Percentiles rank a stretch among this genome's conserved stretches.
These are phyloP conservation scores for Lachnellula willkommii DNA, from an alignment of 2,329 filamentous ascomycete genomes.

Conservation along the genomic window DNA sequence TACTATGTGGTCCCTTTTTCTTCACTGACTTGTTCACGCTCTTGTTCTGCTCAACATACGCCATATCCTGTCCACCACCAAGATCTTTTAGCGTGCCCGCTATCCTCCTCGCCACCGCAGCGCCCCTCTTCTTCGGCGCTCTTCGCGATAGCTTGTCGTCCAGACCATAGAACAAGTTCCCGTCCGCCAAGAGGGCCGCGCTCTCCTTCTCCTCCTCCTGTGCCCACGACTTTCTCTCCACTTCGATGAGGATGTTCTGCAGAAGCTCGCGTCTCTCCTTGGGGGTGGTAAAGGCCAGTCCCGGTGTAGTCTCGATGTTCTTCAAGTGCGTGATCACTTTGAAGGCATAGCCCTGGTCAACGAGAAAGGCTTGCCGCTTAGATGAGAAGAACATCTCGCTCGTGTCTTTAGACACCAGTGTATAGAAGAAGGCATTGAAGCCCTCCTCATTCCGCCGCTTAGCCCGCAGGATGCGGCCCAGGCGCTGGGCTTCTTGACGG, in stretches of 20 bases:
- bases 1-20: slow-evolving; percentile 51
- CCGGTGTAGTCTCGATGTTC: slow-evolving; percentile 78
- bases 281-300: slow-evolving; percentile 73
- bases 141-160: slow-evolving; percentile 38
- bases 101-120: slow-evolving; percentile 61
- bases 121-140: slow-evolving; percentile 41
- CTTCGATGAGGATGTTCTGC: slow-evolving; percentile 70
- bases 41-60: slow-evolving; percentile 83
- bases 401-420: slow-evolving; percentile 92
- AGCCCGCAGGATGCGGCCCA: slow-evolving; percentile 88
- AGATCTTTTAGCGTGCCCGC: slow-evolving; percentile 82
- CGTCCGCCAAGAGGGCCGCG: slow-evolving; percentile 34
- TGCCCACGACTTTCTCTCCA: slow-evolving; percentile 39
- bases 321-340: slow-evolving; percentile 96
- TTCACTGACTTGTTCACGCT: slow-evolving; percentile 62
- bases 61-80: slow-evolving; percentile 92
- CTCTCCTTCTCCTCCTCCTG: slow-evolving; percentile 53
- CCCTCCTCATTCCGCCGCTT: slow-evolving; percentile 96
- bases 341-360: slow-evolving; percentile 97
- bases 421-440: slow-evolving; percentile 99
- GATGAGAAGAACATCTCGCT: slow-evolving; percentile 97
- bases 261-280: slow-evolving; percentile 79
- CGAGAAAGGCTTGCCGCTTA: slow-evolving; percentile 92
- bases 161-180: slow-evolving; percentile 57
- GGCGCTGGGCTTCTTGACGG: slow-evolving; percentile 88